phyloP scores from a whole-genome alignment of 148 eudicot genomes.

The Oxyria digyna region DNA sequence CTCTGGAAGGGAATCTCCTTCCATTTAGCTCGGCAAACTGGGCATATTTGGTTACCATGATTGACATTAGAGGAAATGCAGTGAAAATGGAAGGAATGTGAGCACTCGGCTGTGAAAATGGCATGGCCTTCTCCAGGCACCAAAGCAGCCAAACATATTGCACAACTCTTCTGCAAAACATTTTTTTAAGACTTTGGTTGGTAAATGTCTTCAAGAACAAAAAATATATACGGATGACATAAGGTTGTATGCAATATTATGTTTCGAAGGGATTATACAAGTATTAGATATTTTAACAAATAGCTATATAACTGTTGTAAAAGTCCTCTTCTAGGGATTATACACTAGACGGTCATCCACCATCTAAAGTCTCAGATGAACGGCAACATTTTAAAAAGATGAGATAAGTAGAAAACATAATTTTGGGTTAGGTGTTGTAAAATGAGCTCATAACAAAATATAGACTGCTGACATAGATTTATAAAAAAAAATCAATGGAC shows the following conservation, averaged over 20 bases:
- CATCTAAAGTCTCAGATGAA: too few relatives aligned
- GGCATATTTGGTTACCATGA: constrained; percentile 31
- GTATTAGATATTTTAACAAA: neutral
- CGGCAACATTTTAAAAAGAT: too few relatives aligned
- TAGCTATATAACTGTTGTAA: too few relatives aligned
- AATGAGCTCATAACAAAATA: too few relatives aligned
- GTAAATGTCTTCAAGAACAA: neutral
- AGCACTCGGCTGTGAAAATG: constrained; percentile 28
- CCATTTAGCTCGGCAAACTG: constrained; percentile 31
- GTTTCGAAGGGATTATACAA: neutral
- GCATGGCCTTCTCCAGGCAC: constrained; percentile 25
- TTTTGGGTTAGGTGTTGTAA: too few relatives aligned
- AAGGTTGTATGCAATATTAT: neutral
- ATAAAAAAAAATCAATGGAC: too few relatives aligned
- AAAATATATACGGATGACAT: neutral
- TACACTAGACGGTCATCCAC: too few relatives aligned
- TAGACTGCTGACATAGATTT: too few relatives aligned
- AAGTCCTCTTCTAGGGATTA: too few relatives aligned
- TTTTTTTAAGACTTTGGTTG: neutral
- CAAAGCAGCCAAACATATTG: constrained; percentile 22
- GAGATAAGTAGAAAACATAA: too few relatives aligned
- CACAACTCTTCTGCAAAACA: constrained; percentile 15
- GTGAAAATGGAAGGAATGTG: constrained; percentile 28
- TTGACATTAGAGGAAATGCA: constrained; percentile 23
- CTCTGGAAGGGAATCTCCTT: constrained; percentile 22